Percentiles rank a stretch among this genome's conserved stretches.
Conservation (phyloP, 495 filamentous ascomycete genomes). For the Hyaloscypha hepaticicola region DNA sequence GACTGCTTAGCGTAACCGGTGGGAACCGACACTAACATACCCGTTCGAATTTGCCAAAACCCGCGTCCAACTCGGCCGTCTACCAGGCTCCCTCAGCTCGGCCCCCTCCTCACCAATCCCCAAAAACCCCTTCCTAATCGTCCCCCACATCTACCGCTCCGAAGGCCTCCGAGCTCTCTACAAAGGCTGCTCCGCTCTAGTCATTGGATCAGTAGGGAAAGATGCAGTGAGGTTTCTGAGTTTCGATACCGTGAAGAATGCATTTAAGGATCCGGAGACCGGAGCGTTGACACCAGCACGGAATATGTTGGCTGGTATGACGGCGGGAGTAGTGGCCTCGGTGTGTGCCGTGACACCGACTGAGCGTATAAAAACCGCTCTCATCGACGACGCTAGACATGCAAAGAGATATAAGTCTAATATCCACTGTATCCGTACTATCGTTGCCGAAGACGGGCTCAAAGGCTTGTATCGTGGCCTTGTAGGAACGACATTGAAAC, state of each 20-base stretch:
- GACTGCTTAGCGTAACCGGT: too few species aligned
- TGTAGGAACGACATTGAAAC: slow-evolving; percentile 64
- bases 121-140: slow-evolving; percentile 51
- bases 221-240: slow-evolving; percentile 64
- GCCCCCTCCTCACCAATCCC: background rate
- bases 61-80: slow-evolving; percentile 31
- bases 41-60: slow-evolving; percentile 32
- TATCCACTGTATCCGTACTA: slow-evolving; percentile 47
- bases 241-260: slow-evolving; percentile 63
- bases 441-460: slow-evolving; percentile 51
- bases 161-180: slow-evolving; percentile 60
- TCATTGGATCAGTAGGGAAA: slow-evolving; percentile 49
- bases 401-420: slow-evolving; percentile 50
- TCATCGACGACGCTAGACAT: slow-evolving; percentile 64
- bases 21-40: too few species aligned
- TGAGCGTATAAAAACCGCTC: slow-evolving; percentile 66
- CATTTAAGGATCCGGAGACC: slow-evolving; percentile 55
- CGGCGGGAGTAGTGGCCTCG: slow-evolving; percentile 57
- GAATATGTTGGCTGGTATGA: slow-evolving; percentile 62
- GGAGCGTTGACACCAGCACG: slow-evolving; percentile 53
- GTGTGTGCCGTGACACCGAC: slow-evolving; percentile 62
- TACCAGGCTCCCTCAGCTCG: background rate
- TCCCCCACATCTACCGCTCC: slow-evolving; percentile 26
- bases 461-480: slow-evolving; percentile 61
- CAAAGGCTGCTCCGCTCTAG: slow-evolving; percentile 52